Evolutionary conservation across 2,329 filamentous ascomycete genomes (phyloP).

Genomic region (Monilinia laxa): DNA sequence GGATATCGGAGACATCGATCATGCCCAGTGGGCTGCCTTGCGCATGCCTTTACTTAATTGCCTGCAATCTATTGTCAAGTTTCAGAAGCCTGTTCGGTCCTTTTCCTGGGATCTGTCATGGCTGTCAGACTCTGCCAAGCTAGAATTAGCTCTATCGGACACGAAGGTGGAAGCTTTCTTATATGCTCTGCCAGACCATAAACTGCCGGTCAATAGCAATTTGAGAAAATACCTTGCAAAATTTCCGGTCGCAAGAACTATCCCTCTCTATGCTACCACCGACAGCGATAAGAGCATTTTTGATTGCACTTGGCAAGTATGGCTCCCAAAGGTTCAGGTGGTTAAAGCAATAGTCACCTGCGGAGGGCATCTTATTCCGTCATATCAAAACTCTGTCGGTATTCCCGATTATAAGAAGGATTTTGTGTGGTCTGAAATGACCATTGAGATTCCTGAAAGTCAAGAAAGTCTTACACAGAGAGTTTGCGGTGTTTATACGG

Average conservation of each 20-base stretch:
- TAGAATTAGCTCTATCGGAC: conserved; percentile 44
- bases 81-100: background rate
- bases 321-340: conserved; percentile 42
- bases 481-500: conserved; percentile 48
- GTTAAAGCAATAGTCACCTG: conserved; percentile 44
- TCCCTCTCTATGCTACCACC: conserved; percentile 31
- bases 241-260: conserved; percentile 50
- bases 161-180: conserved; percentile 47
- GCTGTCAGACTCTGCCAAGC: conserved; percentile 40
- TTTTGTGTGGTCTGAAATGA: background rate
- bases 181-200: conserved; percentile 42
- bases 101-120: conserved; percentile 42
- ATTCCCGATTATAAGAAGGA: background rate
- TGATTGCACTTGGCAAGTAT: conserved; percentile 48
- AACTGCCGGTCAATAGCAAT: conserved; percentile 38
- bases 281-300: conserved; percentile 36
- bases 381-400: conserved; percentile 24
- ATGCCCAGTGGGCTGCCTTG: conserved; percentile 37
- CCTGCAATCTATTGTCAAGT: conserved; percentile 44
- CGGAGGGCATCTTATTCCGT: conserved; percentile 32
- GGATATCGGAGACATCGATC: conserved; percentile 34
- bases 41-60: conserved; percentile 41
- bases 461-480: conserved; percentile 41
- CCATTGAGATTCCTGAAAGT: background rate
- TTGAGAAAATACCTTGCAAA: conserved; percentile 44